phyloP scores from a whole-genome alignment of 768 basidiomycete species.

The Auricularia auricula-judae region DNA sequence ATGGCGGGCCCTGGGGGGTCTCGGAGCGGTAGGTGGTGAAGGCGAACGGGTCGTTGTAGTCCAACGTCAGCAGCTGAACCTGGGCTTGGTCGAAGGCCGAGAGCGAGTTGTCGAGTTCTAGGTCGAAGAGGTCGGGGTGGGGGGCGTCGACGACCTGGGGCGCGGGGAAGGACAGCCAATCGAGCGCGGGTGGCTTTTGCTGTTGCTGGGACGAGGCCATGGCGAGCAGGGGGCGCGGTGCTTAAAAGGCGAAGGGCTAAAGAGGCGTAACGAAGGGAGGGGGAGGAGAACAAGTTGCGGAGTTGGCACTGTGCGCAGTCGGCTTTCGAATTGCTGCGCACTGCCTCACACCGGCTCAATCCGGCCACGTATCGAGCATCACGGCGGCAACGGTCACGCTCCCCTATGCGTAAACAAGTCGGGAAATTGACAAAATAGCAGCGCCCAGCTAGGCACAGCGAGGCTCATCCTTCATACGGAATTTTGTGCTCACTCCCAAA shows the following conservation, averaged over 20 bases:
- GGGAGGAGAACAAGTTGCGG: slow-evolving; percentile 1
- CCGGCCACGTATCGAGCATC: neutral
- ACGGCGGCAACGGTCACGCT: neutral
- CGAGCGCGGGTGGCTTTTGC: slow-evolving; percentile 5
- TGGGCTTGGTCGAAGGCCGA: slow-evolving; percentile 57
- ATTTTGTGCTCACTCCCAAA: too few species aligned
- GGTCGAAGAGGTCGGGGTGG: slow-evolving; percentile 73
- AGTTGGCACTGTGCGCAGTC: neutral
- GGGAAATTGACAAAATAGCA: too few species aligned
- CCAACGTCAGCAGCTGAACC: slow-evolving; percentile 41
- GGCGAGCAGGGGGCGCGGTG: neutral
- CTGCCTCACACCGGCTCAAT: neutral
- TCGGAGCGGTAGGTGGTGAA: slow-evolving; percentile 42
- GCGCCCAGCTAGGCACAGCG: too few species aligned
- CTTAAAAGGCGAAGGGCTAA: neutral
- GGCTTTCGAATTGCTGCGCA: neutral
- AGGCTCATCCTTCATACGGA: too few species aligned
- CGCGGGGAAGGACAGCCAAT: slow-evolving; percentile 56
- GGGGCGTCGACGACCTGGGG: slow-evolving; percentile 65
- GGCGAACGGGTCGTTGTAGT: slow-evolving; percentile 53
- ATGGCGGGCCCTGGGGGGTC: slow-evolving; percentile 60
- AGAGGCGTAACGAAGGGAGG: neutral
- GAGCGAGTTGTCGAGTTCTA: slow-evolving; percentile 64
- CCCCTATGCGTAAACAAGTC: neutral
- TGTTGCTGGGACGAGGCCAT: neutral